A percentile compares a stretch with the other conserved stretches of the same genome.
Conservation (phyloP, 768 basidiomycete species). For the Boletus coccyginus region DNA sequence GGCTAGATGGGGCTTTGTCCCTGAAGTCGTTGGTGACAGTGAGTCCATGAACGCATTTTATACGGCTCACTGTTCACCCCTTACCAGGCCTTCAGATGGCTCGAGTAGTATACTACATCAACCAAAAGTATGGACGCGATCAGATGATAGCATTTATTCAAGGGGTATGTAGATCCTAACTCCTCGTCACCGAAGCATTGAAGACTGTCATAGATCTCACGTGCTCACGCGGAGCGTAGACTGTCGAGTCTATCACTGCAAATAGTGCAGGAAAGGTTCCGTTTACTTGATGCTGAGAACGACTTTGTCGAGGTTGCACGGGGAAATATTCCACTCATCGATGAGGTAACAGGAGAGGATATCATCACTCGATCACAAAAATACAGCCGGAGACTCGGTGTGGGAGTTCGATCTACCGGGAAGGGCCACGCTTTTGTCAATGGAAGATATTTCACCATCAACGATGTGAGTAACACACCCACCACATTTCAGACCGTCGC, state of each 20-base stretch:
- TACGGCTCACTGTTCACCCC: not conserved
- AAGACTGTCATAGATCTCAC: conserved; percentile 35
- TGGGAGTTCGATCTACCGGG: conserved; percentile 34
- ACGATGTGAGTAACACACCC: conserved; percentile 52
- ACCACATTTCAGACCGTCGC: not conserved
- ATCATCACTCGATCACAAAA: conserved; percentile 43
- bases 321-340: conserved; percentile 23
- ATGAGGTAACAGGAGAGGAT: conserved; percentile 28
- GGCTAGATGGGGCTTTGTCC: conserved; percentile 85
- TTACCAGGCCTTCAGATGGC: conserved; percentile 65
- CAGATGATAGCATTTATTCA: conserved; percentile 61
- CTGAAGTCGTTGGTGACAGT: conserved; percentile 48
- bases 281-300: conserved; percentile 33
- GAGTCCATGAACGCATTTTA: conserved; percentile 1
- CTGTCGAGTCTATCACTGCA: conserved; percentile 42
- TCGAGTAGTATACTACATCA: conserved; percentile 63
- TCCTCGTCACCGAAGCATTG: not conserved
- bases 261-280: conserved; percentile 39
- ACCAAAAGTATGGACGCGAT: conserved; percentile 59
- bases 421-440: conserved; percentile 83
- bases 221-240: conserved; percentile 32
- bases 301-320: conserved; percentile 42
- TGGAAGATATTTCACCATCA: conserved; percentile 71
- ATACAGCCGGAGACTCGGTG: conserved; percentile 61
- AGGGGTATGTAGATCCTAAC: conserved; percentile 35